These are phyloP conservation scores for Cyclostephanos invisitatus DNA, from an alignment of 108 stramenopile genomes.

Conservation along the genomic window DNA sequence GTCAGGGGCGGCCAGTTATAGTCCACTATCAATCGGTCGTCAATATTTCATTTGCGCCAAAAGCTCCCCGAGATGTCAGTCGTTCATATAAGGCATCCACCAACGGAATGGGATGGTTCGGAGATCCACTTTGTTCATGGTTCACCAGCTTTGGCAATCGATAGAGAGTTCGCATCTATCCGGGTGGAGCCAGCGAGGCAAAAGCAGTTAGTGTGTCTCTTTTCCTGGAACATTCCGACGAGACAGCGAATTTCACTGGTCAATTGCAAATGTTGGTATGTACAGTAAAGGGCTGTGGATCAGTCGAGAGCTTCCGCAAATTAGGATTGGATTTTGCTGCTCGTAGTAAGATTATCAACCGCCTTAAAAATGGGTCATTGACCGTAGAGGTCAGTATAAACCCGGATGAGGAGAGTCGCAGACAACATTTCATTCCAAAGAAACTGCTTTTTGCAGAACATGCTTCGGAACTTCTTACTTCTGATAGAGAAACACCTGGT, in stretches of 20 bases:
- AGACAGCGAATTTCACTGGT: neutral
- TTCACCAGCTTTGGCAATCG: neutral
- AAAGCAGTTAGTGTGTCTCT: neutral
- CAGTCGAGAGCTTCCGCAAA: too few species aligned
- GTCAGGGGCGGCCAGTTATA: too few species aligned
- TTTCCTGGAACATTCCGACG: neutral
- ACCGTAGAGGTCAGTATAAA: neutral
- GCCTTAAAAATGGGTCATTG: neutral
- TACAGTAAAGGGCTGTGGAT: too few species aligned
- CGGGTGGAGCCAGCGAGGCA: neutral
- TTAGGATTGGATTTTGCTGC: neutral
- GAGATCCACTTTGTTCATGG: neutral
- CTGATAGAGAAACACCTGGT: neutral
- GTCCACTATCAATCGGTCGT: too few species aligned
- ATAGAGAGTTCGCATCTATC: neutral
- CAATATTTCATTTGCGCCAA: too few species aligned
- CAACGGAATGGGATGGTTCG: neutral
- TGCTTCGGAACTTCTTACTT: neutral
- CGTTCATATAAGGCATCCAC: neutral
- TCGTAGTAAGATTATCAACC: neutral
- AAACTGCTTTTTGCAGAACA: neutral
- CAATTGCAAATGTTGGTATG: neutral
- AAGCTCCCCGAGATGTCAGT: neutral
- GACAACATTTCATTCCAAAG: slow-evolving; percentile 1
- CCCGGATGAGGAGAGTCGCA: neutral